A percentile compares a stretch with the other conserved stretches of the same genome.
Conservation (phyloP, 164 flowering plant species). For the Tinospora cordifolia region DNA sequence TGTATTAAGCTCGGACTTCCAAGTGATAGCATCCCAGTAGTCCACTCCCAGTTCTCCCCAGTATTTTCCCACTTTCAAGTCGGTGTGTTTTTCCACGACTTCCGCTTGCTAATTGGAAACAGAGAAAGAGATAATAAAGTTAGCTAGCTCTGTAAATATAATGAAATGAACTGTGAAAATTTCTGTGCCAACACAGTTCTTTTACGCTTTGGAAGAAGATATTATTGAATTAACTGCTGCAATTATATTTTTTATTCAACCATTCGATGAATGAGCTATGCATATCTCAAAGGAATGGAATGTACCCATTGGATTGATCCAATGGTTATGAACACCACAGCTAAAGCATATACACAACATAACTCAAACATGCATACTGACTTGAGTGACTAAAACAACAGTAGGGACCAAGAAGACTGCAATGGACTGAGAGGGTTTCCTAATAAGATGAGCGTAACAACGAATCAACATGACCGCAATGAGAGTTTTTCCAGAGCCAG, state of each 20-base stretch:
- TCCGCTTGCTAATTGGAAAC: constrained; percentile 52
- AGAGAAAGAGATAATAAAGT: background rate
- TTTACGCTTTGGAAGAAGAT: too few relatives aligned
- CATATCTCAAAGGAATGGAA: too few relatives aligned
- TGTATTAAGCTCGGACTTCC: constrained; percentile 47
- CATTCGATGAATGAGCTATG: too few relatives aligned
- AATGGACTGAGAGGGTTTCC: constrained; percentile 52
- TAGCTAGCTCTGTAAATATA: background rate
- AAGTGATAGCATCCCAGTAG: constrained; percentile 56
- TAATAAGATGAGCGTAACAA: constrained; percentile 43
- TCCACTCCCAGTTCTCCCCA: constrained; percentile 91
- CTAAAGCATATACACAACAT: too few relatives aligned
- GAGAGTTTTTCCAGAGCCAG: constrained; percentile 92
- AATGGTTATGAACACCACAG: too few relatives aligned
- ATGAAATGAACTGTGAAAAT: too few relatives aligned
- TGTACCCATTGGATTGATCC: too few relatives aligned
- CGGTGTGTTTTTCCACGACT: constrained; percentile 53
- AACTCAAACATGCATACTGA: constrained; percentile 11
- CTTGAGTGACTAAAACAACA: constrained; percentile 65
- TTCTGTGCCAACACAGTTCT: too few relatives aligned
- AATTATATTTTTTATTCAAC: too few relatives aligned
- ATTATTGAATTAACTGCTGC: too few relatives aligned
- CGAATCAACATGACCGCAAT: constrained; percentile 85
- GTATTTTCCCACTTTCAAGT: constrained; percentile 64
- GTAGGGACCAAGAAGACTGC: constrained; percentile 74